These are phyloP conservation scores for Astrephomene gubernaculifera DNA, from an alignment of 139 green algal species.

Conservation along the genomic window DNA sequence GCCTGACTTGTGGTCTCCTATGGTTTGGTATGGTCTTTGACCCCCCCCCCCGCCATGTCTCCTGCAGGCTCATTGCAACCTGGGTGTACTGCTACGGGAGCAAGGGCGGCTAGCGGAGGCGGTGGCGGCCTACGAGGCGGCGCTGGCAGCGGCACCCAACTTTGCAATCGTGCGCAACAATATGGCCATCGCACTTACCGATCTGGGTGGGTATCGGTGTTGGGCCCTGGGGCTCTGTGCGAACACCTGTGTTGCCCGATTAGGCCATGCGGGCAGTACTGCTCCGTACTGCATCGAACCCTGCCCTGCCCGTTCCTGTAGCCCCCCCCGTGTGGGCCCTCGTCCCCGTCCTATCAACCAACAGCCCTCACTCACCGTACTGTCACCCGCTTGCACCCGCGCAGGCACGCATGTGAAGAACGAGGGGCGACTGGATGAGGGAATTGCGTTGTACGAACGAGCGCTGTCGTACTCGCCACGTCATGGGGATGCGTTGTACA, in stretches of 20 bases:
- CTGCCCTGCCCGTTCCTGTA: too few species aligned
- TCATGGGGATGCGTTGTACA: slow-evolving; percentile 94
- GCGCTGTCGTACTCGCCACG: slow-evolving; percentile 71
- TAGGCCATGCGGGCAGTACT: too few species aligned
- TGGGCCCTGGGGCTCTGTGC: too few species aligned
- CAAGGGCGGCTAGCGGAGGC: slow-evolving; percentile 80
- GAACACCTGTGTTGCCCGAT: too few species aligned
- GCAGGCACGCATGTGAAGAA: slow-evolving; percentile 66
- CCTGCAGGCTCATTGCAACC: slow-evolving; percentile 92
- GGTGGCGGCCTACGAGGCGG: slow-evolving; percentile 84
- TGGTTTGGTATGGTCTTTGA: too few species aligned
- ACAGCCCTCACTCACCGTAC: too few species aligned
- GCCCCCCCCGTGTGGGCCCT: too few species aligned
- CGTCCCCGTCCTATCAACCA: too few species aligned
- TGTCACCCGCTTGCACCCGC: too few species aligned
- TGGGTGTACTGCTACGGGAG: slow-evolving; percentile 76
- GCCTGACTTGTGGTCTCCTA: too few species aligned
- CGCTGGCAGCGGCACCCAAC: slow-evolving; percentile 74
- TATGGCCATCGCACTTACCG: slow-evolving; percentile 88
- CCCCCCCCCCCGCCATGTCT: background rate
- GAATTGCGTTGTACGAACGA: slow-evolving; percentile 74
- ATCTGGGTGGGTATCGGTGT: slow-evolving; percentile 66
- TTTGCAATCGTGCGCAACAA: slow-evolving; percentile 79
- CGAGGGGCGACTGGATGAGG: slow-evolving; percentile 57
- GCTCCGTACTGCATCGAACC: too few species aligned